Conservation (phyloP, 1,284 basidiomycete genomes). For the Athelia psychrophila region DNA sequence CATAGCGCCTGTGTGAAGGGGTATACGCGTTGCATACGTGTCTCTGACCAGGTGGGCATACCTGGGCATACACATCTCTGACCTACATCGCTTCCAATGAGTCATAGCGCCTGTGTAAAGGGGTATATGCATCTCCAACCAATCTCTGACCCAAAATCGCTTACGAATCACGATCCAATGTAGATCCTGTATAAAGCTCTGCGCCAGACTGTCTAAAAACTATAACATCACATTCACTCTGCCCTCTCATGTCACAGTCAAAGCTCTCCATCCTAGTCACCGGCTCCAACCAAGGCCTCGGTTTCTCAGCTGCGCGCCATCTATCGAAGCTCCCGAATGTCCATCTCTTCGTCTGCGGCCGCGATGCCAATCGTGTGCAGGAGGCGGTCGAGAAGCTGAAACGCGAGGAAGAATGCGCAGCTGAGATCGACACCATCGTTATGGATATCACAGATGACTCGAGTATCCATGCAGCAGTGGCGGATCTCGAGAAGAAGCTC, state of each 20-base stretch:
- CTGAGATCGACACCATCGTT: not conserved
- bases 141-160: too few species aligned
- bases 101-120: too few species aligned
- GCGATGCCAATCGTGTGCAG: not conserved
- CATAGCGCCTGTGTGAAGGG: too few species aligned
- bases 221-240: too few species aligned
- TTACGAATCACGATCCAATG: too few species aligned
- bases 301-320: not conserved
- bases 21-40: too few species aligned
- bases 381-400: not conserved
- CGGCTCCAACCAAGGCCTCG: slow-evolving; percentile 1
- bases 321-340: not conserved
- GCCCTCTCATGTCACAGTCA: not conserved
- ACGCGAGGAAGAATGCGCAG: not conserved
- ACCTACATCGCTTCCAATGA: too few species aligned
- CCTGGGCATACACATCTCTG: too few species aligned
- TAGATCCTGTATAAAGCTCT: too few species aligned
- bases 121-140: too few species aligned
- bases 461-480: not conserved
- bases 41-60: too few species aligned
- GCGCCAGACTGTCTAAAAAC: too few species aligned
- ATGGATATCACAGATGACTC: not conserved
- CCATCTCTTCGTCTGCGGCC: not conserved
- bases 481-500: not conserved
- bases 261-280: not conserved